Conservation (phyloP, 1,284 basidiomycete species). For the Apiotrichum sp. region DNA sequence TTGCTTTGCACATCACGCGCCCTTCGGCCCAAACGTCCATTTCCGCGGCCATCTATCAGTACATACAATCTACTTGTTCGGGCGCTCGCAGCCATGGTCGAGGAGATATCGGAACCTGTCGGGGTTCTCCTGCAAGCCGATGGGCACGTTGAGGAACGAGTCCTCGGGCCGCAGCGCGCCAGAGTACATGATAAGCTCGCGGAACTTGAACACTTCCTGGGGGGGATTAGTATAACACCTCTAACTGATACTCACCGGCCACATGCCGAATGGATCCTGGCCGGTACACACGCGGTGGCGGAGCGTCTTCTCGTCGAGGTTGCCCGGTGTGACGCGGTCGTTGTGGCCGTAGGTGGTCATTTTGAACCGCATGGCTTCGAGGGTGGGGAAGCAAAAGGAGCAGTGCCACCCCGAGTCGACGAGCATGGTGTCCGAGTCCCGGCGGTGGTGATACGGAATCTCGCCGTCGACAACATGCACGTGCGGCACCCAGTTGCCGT, state of each 20-base stretch:
- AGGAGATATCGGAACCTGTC: slow-evolving; percentile 22
- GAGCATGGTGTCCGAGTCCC: slow-evolving; percentile 52
- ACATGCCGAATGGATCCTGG: slow-evolving; percentile 29
- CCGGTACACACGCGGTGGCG: slow-evolving; percentile 22
- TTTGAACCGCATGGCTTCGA: slow-evolving; percentile 27
- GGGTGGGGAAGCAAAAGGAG: slow-evolving; percentile 27
- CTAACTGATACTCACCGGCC: slow-evolving; percentile 19
- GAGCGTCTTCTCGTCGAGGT: slow-evolving; percentile 10
- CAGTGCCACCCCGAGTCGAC: slow-evolving; percentile 57
- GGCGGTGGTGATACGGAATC: slow-evolving; percentile 19
- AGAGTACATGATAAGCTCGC: background rate
- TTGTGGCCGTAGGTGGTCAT: slow-evolving; percentile 32
- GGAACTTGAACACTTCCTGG: slow-evolving; percentile 27
- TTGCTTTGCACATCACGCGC: too few species aligned
- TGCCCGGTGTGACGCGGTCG: slow-evolving; percentile 21
- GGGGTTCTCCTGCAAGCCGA: slow-evolving; percentile 18
- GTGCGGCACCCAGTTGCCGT: slow-evolving; percentile 53
- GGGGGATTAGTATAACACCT: background rate
- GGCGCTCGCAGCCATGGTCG: slow-evolving; percentile 20
- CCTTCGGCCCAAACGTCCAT: background rate
- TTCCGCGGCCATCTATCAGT: background rate
- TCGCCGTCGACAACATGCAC: slow-evolving; percentile 2
- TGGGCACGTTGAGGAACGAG: slow-evolving; percentile 18
- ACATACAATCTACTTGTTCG: background rate
- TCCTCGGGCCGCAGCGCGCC: background rate